These are phyloP conservation scores for Neophaeococcomyces aloes DNA, from an alignment of 2,329 filamentous ascomycete genomes.

Conservation along the genomic window DNA sequence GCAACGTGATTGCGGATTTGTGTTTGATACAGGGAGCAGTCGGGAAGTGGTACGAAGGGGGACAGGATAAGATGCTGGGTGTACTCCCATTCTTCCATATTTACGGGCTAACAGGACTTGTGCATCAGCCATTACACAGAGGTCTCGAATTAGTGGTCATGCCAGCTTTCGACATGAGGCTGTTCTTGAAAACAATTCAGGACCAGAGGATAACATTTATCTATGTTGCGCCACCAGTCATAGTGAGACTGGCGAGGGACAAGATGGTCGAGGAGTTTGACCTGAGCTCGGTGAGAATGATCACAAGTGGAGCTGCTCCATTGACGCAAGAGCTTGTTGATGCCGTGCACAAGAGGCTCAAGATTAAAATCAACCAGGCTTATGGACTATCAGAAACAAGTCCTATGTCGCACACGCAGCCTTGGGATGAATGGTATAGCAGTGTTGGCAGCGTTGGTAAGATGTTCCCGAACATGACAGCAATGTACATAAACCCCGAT, in stretches of 20 bases:
- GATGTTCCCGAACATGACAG: slow-evolving; percentile 67
- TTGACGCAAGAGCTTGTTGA: slow-evolving; percentile 71
- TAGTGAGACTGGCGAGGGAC: slow-evolving; percentile 69
- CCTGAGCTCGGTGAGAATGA: slow-evolving; percentile 64
- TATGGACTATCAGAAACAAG: slow-evolving; percentile 85
- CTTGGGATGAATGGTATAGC: slow-evolving; percentile 64
- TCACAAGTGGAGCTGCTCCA: slow-evolving; percentile 81
- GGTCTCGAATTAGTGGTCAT: slow-evolving; percentile 62
- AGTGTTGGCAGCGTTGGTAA: slow-evolving; percentile 70
- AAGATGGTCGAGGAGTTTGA: slow-evolving; percentile 71
- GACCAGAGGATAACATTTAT: slow-evolving; percentile 63
- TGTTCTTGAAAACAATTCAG: slow-evolving; percentile 67
- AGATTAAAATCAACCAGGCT: slow-evolving; percentile 77
- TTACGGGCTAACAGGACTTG: slow-evolving; percentile 66
- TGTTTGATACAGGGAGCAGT: slow-evolving; percentile 47
- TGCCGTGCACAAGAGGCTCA: slow-evolving; percentile 61
- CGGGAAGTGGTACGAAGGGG: slow-evolving; percentile 39
- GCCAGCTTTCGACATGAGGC: slow-evolving; percentile 70
- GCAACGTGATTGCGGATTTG: slow-evolving; percentile 69
- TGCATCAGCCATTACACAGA: slow-evolving; percentile 57
- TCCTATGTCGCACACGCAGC: slow-evolving; percentile 65
- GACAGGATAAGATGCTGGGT: slow-evolving; percentile 63
- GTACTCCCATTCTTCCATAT: slow-evolving; percentile 88
- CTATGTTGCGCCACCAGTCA: slow-evolving; percentile 75
- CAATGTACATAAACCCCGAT: slow-evolving; percentile 61